Conservation (phyloP, 495 filamentous ascomycete genomes). For the Xanthoparmelia taractica region DNA sequence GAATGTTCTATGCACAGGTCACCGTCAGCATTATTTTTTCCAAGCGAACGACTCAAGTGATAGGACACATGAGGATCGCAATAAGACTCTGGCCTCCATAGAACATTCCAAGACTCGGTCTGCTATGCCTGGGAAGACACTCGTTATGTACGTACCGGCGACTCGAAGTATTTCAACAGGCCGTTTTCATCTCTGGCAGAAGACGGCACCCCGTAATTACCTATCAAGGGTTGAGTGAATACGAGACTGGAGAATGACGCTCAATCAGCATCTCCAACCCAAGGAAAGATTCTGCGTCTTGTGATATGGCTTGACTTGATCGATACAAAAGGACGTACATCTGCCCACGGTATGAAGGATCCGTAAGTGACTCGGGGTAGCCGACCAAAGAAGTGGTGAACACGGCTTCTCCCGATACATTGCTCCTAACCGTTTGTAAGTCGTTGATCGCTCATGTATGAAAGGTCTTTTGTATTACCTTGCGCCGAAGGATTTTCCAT, state of each 20-base stretch:
- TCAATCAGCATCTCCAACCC: neutral
- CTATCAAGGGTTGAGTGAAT: slow-evolving; percentile 97
- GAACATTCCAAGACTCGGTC: too few species aligned
- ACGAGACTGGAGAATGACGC: slow-evolving; percentile 36
- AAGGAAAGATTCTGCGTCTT: neutral
- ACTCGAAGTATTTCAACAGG: slow-evolving; percentile 27
- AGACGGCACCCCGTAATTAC: slow-evolving; percentile 94
- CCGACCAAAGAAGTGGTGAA: slow-evolving; percentile 67
- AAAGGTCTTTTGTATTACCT: slow-evolving; percentile 35
- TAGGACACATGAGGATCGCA: too few species aligned
- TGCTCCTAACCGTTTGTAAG: slow-evolving; percentile 3
- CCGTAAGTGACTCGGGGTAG: slow-evolving; percentile 97
- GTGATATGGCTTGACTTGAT: slow-evolving; percentile 29
- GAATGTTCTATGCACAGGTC: slow-evolving; percentile 52
- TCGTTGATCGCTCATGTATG: slow-evolving; percentile 58
- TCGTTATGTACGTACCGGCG: slow-evolving; percentile 28
- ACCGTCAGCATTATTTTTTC: neutral
- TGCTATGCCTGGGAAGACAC: too few species aligned
- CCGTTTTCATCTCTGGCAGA: slow-evolving; percentile 43
- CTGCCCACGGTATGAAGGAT: slow-evolving; percentile 97
- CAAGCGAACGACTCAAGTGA: neutral
- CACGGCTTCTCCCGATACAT: slow-evolving; percentile 65
- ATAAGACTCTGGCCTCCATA: too few species aligned
- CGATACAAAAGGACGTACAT: slow-evolving; percentile 38
- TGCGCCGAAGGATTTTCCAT: slow-evolving; percentile 86